phyloP scores from a whole-genome alignment of 2,329 filamentous ascomycete genomes.

The Fusarium verrucosum region DNA sequence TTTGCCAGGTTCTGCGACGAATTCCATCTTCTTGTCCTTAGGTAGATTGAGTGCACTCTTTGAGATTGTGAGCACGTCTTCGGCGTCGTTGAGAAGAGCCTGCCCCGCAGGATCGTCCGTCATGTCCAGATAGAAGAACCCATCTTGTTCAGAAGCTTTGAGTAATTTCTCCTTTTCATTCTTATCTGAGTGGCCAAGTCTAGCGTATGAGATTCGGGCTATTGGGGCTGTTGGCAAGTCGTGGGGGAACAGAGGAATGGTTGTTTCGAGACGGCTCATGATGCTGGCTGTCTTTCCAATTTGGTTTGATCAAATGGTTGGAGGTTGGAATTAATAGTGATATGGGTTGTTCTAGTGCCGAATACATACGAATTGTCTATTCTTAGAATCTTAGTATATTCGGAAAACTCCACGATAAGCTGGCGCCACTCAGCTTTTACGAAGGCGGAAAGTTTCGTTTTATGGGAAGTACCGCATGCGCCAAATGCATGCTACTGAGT shows the following conservation, averaged over 20 bases:
- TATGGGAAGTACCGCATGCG: no score
- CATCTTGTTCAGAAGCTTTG: neutral
- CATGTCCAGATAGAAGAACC: neutral
- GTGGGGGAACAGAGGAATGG: neutral
- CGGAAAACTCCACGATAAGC: no score
- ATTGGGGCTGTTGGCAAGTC: neutral
- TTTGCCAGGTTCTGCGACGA: neutral
- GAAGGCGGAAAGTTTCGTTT: no score
- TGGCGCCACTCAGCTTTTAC: no score
- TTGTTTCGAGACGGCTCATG: neutral
- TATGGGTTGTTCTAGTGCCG: no score
- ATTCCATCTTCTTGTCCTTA: neutral
- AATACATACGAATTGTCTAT: no score
- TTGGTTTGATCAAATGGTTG: no score
- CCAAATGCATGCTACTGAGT: no score
- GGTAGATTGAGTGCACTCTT: neutral
- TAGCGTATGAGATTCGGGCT: neutral
- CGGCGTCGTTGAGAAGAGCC: neutral
- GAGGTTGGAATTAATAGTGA: no score
- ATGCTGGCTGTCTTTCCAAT: neutral
- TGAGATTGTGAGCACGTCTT: neutral
- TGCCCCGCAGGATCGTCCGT: fast-evolving
- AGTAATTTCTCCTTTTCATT: neutral
- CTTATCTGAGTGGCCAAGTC: neutral
- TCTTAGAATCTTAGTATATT: no score